Conservation (phyloP, 352 stramenopile species). For the Globisporangium nunn region DNA sequence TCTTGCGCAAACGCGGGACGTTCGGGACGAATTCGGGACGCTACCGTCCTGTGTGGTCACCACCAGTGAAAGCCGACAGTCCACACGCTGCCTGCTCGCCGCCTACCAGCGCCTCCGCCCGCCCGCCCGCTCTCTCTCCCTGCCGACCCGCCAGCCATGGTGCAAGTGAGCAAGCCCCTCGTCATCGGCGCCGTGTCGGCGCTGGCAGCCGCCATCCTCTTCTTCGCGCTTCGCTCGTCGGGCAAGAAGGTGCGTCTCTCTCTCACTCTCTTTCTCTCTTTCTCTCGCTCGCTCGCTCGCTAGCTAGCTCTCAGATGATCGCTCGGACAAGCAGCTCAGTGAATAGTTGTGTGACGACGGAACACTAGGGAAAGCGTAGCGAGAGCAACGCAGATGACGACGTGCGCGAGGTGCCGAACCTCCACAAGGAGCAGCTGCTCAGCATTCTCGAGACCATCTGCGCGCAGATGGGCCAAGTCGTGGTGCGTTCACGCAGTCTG, state of each 20-base stretch:
- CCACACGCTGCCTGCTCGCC: too few relatives aligned
- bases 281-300: not conserved
- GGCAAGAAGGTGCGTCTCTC: constrained; percentile 21
- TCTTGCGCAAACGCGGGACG: not conserved
- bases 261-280: not conserved
- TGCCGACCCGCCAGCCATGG: constrained; percentile 25
- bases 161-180: constrained; percentile 75
- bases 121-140: not conserved
- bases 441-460: constrained; percentile 86
- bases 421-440: constrained; percentile 84
- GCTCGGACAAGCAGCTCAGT: too few relatives aligned
- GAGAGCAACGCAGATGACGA: constrained; percentile 42
- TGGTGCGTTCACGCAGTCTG: constrained; percentile 30
- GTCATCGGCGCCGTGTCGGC: constrained; percentile 67
- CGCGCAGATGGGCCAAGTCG: constrained; percentile 85
- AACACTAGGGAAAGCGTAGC: constrained; percentile 39
- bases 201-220: constrained; percentile 41
- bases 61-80: constrained; percentile 1
- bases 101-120: not conserved
- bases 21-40: constrained; percentile 3
- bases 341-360: not conserved
- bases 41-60: not conserved
- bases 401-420: constrained; percentile 71
- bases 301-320: too few relatives aligned
- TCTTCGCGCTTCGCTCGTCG: constrained; percentile 43